Evolutionary conservation across 2,329 filamentous ascomycete genomes (phyloP), one percentile per base, ranked within the genome.

Genomic region (Dothiorella sarmentorum): DNA sequence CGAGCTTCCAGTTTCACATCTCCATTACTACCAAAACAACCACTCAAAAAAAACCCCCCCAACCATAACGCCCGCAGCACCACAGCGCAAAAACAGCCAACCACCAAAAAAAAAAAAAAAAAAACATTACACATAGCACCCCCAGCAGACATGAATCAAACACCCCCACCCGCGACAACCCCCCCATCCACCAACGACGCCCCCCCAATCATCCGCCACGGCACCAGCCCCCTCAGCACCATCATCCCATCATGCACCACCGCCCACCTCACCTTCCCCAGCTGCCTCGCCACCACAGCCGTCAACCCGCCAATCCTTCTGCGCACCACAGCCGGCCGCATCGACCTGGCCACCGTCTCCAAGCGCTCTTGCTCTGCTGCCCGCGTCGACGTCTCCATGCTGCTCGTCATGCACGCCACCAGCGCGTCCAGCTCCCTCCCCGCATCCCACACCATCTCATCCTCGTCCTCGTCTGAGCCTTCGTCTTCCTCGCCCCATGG

Each of bases 161-260:
- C 1, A 47, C 13, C 18, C 9, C 22, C 5, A 27, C n/a, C 26
- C 18, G 7, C 10, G n/a, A 2, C 40, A 9, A n/a, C 10, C 29
- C 29, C 4, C n/a, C 27, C 29, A 13, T 24, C 15, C 37, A 20
- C 13, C 49, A 18, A 33, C 33, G 38, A 18, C 22, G 49, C 55
- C 3, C 40, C 42, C 4, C 55, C 55, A 10, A 73, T 70, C 56
- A 74, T 62, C 35, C 72, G 65, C 72, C 73, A 74, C 44, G 72
- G 70, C 45, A 75, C 73, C 33, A 76, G 62, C 3, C 72, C 72
- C 57, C 68, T 70, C 33, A 86, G 64, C 3, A 86, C 82, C 62
- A 81, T 78, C 72, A 85, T 83, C 0, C 81, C 83, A 64, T 84
- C 81, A 62, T 85, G 82, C 4, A 86, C 79, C 3, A 86, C 82